Evolutionary conservation across 2,329 filamentous ascomycete genomes (phyloP).

Genomic region (Clarireedia paspali): DNA sequence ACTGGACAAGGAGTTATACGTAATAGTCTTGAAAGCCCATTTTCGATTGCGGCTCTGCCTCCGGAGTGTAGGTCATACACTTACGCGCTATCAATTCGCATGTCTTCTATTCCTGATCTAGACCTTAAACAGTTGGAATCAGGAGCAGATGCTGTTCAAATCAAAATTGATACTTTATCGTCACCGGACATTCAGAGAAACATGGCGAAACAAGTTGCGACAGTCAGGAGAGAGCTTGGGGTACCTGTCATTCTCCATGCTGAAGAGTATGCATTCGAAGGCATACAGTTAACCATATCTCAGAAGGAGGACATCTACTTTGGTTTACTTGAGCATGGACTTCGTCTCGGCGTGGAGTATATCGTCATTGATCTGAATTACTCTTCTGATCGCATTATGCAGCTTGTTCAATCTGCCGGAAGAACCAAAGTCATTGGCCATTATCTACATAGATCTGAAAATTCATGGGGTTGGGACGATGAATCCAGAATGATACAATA

Average conservation of each 20-base stretch:
- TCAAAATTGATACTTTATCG: slow-evolving; percentile 50
- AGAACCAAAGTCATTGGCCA: slow-evolving; percentile 47
- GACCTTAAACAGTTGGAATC: slow-evolving; percentile 48
- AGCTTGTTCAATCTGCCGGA: slow-evolving; percentile 40
- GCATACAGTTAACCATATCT: slow-evolving; percentile 15
- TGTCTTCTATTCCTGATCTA: slow-evolving; percentile 48
- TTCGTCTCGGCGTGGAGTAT: slow-evolving; percentile 60
- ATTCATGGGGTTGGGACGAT: slow-evolving; percentile 39
- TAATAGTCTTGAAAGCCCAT: slow-evolving; percentile 50
- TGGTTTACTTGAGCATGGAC: slow-evolving; percentile 52
- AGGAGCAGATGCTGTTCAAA: slow-evolving; percentile 50
- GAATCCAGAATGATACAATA: slow-evolving; percentile 41
- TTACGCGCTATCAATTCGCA: slow-evolving; percentile 55
- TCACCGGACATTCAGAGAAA: slow-evolving; percentile 38
- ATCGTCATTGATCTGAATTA: slow-evolving; percentile 54
- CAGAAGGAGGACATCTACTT: slow-evolving; percentile 38
- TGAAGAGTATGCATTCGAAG: slow-evolving; percentile 36
- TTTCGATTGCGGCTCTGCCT: slow-evolving; percentile 50
- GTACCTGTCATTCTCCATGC: slow-evolving; percentile 51
- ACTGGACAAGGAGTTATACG: slow-evolving; percentile 44
- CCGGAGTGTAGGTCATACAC: slow-evolving; percentile 56
- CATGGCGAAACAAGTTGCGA: slow-evolving; percentile 47
- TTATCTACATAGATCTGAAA: slow-evolving; percentile 32
- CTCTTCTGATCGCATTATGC: slow-evolving; percentile 36
- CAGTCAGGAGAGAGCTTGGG: slow-evolving; percentile 47